Percentiles rank a stretch among this genome's conserved stretches.
These are phyloP conservation scores for Pseudopithomyces maydicus DNA, from an alignment of 2,329 filamentous ascomycete genomes.

Conservation along the genomic window DNA sequence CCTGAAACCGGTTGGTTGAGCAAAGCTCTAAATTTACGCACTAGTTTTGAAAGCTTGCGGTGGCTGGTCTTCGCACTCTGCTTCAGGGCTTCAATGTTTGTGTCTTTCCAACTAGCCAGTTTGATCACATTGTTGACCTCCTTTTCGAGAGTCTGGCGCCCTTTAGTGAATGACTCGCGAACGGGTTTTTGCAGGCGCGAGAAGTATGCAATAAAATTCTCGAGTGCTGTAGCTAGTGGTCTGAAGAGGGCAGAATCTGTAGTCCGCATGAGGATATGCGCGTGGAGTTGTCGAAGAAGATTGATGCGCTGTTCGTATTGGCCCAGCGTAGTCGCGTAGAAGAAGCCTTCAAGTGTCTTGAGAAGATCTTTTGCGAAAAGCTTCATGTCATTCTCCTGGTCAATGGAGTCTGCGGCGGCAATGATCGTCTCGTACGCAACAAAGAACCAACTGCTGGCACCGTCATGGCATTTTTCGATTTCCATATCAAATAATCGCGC, in stretches of 20 bases:
- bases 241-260: constrained; percentile 58
- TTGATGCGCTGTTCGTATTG: constrained; percentile 76
- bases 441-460: constrained; percentile 94
- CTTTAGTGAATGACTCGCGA: constrained; percentile 67
- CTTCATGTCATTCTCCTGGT: constrained; percentile 61
- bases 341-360: constrained; percentile 78
- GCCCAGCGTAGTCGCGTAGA: constrained; percentile 77
- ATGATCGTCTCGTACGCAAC: constrained; percentile 90
- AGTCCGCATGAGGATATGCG: constrained; percentile 67
- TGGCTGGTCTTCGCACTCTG: constrained; percentile 92
- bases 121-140: constrained; percentile 92
- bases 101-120: constrained; percentile 96
- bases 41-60: constrained; percentile 86
- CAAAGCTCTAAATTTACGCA: constrained; percentile 84
- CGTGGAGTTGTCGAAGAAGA: constrained; percentile 66
- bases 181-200: constrained; percentile 71
- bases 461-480: constrained; percentile 72
- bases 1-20: constrained; percentile 76
- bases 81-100: constrained; percentile 85
- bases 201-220: constrained; percentile 80
- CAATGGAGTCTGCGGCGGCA: constrained; percentile 71
- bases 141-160: constrained; percentile 80
- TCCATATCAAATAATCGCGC: constrained; percentile 86
- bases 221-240: constrained; percentile 66
- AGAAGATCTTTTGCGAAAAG: constrained; percentile 72